Base-by-base conservation (phyloP, 169 alveolate species). In the Plasmodium cynomolgi region DNA sequence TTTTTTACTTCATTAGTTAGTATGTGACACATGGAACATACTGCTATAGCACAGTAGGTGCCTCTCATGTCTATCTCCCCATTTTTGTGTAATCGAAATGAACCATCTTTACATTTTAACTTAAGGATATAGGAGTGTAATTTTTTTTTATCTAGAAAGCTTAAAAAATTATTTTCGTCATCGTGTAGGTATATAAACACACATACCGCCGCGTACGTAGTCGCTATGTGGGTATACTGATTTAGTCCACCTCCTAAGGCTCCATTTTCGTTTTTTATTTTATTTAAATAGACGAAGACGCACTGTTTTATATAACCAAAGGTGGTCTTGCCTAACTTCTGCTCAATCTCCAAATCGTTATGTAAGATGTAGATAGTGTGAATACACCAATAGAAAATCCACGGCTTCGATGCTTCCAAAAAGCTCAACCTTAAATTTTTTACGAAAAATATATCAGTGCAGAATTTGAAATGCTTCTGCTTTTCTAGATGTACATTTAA, bases 31-130 rank as follows among this genome's bases (percentile, higher is more conserved):
- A 99, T 94, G 79, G 96, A 96, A n/a, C 99, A 98, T n/a, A 98
- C 93, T 11, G 98, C 97, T 8, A 98, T 92, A 15, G 99, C 99
- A 92, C 99, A 98, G 93, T 98, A 98, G 37, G 97, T 98, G 54
- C 99, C 99, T 84, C 99, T 95, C 96, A 98, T 96, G 96, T 99
- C 99, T 81, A 97, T 95, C 94, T 99, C 99, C 15, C 99, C 99
- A 90, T 98, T 98, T 56, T 95, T 95, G 93, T 98, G 99, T 88
- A 98, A 96, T 11, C 95, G 91, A 84, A 98, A 97, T 50, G 98
- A 95, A 31, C 99, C 99, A 71, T 97, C 95, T 62, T 96, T 96
- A 62, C 97, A 96, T 95, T 98, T 98, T 96, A 98, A 96, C 56
- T 96, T 95, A 81, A 92, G 68, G 39, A 99, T 95, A 93, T 98